These are phyloP conservation scores for Teratosphaeriaceae sp. DNA, from an alignment of 2,329 filamentous ascomycete species.

Conservation along the genomic window DNA sequence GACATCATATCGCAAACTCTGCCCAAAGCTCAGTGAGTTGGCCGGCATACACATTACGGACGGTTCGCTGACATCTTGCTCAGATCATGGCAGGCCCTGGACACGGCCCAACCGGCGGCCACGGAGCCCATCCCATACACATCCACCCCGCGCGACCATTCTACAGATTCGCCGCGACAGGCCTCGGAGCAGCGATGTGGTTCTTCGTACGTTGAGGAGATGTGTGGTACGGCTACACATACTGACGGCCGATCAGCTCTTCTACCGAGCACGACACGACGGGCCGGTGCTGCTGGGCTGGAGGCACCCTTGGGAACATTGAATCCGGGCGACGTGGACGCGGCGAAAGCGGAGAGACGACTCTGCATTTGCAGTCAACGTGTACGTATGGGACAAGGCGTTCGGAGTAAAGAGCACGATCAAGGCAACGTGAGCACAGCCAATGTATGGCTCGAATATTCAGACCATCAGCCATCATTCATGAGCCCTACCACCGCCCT, in stretches of 20 bases:
- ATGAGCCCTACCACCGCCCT: no score
- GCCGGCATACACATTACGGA: no score
- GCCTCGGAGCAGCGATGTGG: conserved; percentile 95
- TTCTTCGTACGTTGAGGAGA: conserved; percentile 65
- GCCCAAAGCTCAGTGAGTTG: no score
- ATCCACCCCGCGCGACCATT: conserved; percentile 58
- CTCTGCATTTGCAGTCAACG: no score
- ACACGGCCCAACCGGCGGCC: conserved; percentile 24
- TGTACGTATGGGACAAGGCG: no score
- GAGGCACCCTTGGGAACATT: conserved; percentile 98
- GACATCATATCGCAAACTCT: no score
- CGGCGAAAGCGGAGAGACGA: neutral
- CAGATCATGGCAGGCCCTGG: conserved; percentile 18
- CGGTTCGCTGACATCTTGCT: no score
- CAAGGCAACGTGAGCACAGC: no score
- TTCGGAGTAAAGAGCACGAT: no score
- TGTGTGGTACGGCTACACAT: neutral
- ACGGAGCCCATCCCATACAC: conserved; percentile 47
- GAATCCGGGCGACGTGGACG: conserved; percentile 25
- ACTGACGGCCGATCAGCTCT: conserved; percentile 52
- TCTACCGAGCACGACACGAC: conserved; percentile 96
- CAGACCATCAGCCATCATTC: no score
- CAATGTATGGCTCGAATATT: no score
- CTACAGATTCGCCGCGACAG: conserved; percentile 81
- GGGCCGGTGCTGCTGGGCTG: conserved; percentile 83